Percentiles rank a stretch among this genome's conserved stretches.
Evolutionary conservation across 768 basidiomycete species (phyloP).

Genomic region (Cubamyces sp.): DNA sequence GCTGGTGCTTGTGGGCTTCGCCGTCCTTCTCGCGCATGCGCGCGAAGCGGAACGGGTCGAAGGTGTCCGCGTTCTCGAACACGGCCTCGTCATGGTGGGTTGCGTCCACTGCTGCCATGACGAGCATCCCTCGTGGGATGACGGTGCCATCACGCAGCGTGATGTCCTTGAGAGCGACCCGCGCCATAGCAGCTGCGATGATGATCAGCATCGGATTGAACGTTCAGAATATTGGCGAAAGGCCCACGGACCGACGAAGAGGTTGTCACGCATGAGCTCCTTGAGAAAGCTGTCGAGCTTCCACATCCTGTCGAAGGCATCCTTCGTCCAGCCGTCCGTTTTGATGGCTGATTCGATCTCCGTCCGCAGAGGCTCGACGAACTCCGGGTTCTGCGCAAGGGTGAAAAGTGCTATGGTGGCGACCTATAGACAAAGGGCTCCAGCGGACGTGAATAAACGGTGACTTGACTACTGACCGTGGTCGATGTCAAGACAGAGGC

Average conservation of each 20-base stretch:
- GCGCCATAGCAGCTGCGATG: conserved; percentile 31
- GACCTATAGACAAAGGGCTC: conserved; percentile 22
- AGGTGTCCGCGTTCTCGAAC: conserved; percentile 32
- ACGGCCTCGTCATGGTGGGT: conserved; percentile 32
- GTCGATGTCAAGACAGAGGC: conserved; percentile 23
- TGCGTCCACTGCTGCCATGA: conserved; percentile 22
- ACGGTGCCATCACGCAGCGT: conserved; percentile 41
- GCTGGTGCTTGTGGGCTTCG: conserved; percentile 39
- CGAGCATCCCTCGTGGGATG: conserved; percentile 29
- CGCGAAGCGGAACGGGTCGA: conserved; percentile 55
- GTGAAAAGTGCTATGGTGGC: conserved; percentile 40
- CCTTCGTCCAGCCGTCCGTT: conserved; percentile 32
- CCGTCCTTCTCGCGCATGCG: conserved; percentile 38
- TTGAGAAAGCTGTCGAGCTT: conserved; percentile 50
- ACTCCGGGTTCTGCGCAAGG: conserved; percentile 42
- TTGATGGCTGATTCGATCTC: conserved; percentile 45
- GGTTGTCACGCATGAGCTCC: conserved; percentile 42
- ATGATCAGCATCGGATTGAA: too few species aligned
- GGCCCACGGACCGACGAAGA: conserved; percentile 24
- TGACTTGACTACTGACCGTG: conserved; percentile 1
- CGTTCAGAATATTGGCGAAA: too few species aligned
- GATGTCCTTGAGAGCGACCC: conserved; percentile 36
- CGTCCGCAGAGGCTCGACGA: conserved; percentile 42
- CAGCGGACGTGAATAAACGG: too few species aligned
- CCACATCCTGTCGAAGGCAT: conserved; percentile 46